Base-by-base conservation (phyloP, 495 filamentous ascomycete species). In the Podospora pseudocomata region DNA sequence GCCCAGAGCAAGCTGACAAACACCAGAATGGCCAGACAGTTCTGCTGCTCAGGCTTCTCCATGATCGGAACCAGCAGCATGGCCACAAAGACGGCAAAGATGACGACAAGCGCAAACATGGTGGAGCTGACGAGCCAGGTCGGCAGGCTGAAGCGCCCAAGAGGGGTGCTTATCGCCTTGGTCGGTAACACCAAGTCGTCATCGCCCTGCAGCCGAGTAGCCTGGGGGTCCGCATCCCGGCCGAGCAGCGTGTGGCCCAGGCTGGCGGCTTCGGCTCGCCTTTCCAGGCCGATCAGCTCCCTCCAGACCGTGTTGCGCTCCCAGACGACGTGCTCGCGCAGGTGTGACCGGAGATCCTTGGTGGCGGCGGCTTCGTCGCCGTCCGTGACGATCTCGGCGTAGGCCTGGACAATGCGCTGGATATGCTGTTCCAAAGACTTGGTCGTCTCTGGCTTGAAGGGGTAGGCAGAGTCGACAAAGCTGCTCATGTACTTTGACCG, bases 301-400 rank as follows among this genome's bases (percentile, higher is more conserved):
- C 96, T 83, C 95, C 95, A 99, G 4, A 99, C 95, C 0, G 95
- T 99, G 72, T 99, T 99, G 60, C 95, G 86, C 74, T 99, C 95
- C 96, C 96, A 99, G 39, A 98, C 93, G 19, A 99, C 94, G 80
- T 99, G 95, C 78, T 99, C 95, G 71, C 95, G 84, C 32, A 99
- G 83, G 76, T 99, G 93, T 23, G 97, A 88, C 58, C 95, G 86
- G 56, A 99, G 84, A 73, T 98, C 95, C 64, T 91, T 89, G 63
- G 85, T 90, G 2, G 95, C 95, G 15, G 87, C 77, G 20, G 83
- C 79, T 5, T 90, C 76, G 71, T 97, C 90, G 13, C 92, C 93
- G 63, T 91, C 85, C 0, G 93, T 96, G 61, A 94, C 88, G 18
- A 97, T 81, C 27, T 88, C 84, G 0, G 92, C 89, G 76, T 98